Base-by-base conservation (phyloP, 2,329 filamentous ascomycete genomes). In the Alternaria brassicicola region DNA sequence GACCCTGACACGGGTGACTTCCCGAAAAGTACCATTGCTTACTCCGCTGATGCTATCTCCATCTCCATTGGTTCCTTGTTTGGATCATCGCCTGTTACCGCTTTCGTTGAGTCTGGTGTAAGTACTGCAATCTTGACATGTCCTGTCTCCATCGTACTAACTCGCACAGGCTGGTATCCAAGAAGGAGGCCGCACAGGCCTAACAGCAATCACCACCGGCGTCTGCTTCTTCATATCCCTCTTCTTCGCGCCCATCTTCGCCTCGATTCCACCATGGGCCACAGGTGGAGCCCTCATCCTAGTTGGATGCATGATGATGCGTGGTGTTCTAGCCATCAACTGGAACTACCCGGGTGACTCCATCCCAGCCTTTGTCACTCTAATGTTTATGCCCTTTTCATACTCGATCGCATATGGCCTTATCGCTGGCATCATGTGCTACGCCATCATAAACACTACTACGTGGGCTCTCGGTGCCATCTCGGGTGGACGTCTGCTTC, bases 241-340 rank as follows among this genome's bases (percentile, higher is more conserved):
- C 59, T 96, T 96, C 83, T 96, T 96, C 74, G 91, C 92, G 0
- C 92, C 92, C 0, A 94, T 96, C 57, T 96, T 96, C 71, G 92
- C 92, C 5, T 93, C 90, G 0, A 95, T 96, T 56, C 92, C 92
- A 3, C 89, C 92, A 0, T 96, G 91, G 91, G 92, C 92, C 1
- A 96, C 92, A 0, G 92, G 92, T 41, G 93, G 90, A 74, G 92
- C 93, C n/a, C 84, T 96, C 23, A 84, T 96, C 66, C 86, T 96
- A 41, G 91, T 96, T 50, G 92, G 92, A 15, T 88, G 88, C 36
- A 89, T 96, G 85, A 96, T 96, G 92, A 87, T 89, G 63, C 85
- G 87, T 60, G 84, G 90, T 1, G 90, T 90, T 9, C 85, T 85
- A 3, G 89, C 94, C 61, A 93, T 96, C 81, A 96, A 96, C 82